Conservation (phyloP, 176 grass and related monocot genomes). For the Coix lacrymajobi region DNA sequence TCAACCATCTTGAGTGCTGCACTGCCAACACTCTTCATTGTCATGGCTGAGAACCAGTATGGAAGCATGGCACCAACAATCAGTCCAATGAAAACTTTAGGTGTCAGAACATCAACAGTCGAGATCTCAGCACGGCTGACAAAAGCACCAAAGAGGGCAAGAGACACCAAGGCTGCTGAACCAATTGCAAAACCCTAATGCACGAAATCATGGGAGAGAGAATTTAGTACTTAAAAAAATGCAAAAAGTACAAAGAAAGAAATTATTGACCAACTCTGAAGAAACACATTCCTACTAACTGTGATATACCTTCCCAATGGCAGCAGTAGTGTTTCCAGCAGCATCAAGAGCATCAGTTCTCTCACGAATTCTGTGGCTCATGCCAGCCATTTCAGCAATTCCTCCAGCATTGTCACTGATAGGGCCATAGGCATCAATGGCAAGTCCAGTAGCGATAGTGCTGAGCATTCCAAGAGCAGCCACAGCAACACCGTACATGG, state of each 20-base stretch:
- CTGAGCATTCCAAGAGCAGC: conserved; percentile 95
- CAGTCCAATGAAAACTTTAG: conserved; percentile 87
- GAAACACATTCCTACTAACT: background rate
- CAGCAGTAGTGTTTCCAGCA: conserved; percentile 95
- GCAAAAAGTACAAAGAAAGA: background rate
- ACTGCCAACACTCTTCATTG: conserved; percentile 93
- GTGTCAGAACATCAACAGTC: conserved; percentile 78
- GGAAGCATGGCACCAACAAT: conserved; percentile 91
- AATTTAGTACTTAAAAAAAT: background rate
- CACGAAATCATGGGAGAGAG: background rate
- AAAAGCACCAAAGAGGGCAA: conserved; percentile 92
- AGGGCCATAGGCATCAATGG: conserved; percentile 93
- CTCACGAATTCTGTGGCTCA: conserved; percentile 92
- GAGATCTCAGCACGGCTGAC: conserved; percentile 73
- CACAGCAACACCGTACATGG: conserved; percentile 94
- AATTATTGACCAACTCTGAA: background rate
- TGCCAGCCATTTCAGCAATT: conserved; percentile 97
- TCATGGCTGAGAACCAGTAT: conserved; percentile 97
- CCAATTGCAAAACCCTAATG: conserved; percentile 88
- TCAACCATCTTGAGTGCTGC: conserved; percentile 95
- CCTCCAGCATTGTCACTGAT: conserved; percentile 96
- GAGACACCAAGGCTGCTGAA: conserved; percentile 86
- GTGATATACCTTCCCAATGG: conserved; percentile 76
- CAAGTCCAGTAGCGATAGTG: conserved; percentile 88
- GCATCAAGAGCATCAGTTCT: conserved; percentile 92